Conservation (phyloP, 768 basidiomycete species). For the Pleurotus salmoneostramineus region DNA sequence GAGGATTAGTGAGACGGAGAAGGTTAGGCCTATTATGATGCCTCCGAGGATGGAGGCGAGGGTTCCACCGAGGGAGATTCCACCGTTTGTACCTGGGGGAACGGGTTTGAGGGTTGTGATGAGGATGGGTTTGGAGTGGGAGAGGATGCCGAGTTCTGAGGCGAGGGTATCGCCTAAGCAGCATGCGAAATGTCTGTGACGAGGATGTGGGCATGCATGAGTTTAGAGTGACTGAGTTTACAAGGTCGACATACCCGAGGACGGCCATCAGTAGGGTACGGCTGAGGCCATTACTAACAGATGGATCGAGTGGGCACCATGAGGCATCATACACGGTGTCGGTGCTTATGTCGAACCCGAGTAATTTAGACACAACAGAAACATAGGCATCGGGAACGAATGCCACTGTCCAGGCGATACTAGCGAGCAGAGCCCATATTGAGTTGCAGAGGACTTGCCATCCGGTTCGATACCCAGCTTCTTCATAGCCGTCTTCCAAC, state of each 20-base stretch:
- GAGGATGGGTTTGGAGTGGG: conserved; percentile 61
- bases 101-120: conserved; percentile 75
- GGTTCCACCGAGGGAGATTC: conserved; percentile 72
- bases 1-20: conserved; percentile 49
- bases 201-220: not conserved
- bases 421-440: conserved; percentile 55
- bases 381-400: conserved; percentile 44
- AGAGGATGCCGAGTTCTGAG: conserved; percentile 89
- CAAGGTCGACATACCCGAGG: conserved; percentile 45
- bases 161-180: conserved; percentile 91
- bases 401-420: conserved; percentile 57
- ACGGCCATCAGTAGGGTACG: conserved; percentile 58
- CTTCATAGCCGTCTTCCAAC: conserved; percentile 77
- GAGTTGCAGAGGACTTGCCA: conserved; percentile 87
- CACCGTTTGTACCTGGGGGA: conserved; percentile 92
- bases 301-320: conserved; percentile 63
- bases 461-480: conserved; percentile 69
- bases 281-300: conserved; percentile 47
- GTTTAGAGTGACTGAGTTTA: conserved; percentile 12
- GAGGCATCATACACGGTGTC: conserved; percentile 14
- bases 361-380: conserved; percentile 21
- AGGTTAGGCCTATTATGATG: conserved; percentile 58
- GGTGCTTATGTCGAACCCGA: conserved; percentile 20
- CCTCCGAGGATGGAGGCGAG: conserved; percentile 74
- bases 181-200: conserved; percentile 75